phyloP scores from a whole-genome alignment of 1,139 yeast species.

The Wickerhamiella pararugosa region DNA sequence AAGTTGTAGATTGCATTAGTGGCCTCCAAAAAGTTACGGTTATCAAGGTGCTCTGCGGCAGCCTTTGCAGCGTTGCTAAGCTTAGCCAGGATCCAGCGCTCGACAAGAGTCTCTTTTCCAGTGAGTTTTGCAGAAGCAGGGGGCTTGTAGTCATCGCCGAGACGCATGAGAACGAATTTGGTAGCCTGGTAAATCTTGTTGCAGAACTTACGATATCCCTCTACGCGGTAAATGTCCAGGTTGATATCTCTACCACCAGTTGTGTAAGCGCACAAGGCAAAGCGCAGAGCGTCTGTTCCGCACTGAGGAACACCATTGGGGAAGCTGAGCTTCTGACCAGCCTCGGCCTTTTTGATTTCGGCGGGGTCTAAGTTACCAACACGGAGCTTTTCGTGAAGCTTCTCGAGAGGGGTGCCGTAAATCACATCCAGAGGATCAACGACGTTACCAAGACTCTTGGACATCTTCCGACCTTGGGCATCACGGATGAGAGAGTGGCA shows the following conservation, averaged over 20 bases:
- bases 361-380: constrained; percentile 80
- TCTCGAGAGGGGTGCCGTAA: constrained; percentile 66
- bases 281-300: constrained; percentile 97
- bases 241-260: constrained; percentile 98
- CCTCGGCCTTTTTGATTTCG: constrained; percentile 75
- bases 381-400: constrained; percentile 61
- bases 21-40: constrained; percentile 78
- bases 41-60: constrained; percentile 54
- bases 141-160: constrained; percentile 79
- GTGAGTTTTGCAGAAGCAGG: constrained; percentile 42
- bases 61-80: constrained; percentile 54
- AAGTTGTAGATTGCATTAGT: constrained; percentile 79
- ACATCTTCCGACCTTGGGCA: constrained; percentile 94
- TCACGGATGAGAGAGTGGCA: constrained; percentile 98
- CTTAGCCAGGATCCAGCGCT: constrained; percentile 90
- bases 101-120: constrained; percentile 84
- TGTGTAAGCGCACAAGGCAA: constrained; percentile 94
- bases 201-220: constrained; percentile 98
- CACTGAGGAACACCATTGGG: constrained; percentile 98
- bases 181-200: constrained; percentile 98
- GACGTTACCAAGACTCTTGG: constrained; percentile 93
- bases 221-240: constrained; percentile 90
- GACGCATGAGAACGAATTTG: constrained; percentile 84
- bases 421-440: constrained; percentile 93
- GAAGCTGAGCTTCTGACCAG: constrained; percentile 79